A percentile compares a stretch with the other conserved stretches of the same genome.
Evolutionary conservation across 306 rosid genomes (phyloP).

Genomic region (Psophocarpus tetragonolobus): DNA sequence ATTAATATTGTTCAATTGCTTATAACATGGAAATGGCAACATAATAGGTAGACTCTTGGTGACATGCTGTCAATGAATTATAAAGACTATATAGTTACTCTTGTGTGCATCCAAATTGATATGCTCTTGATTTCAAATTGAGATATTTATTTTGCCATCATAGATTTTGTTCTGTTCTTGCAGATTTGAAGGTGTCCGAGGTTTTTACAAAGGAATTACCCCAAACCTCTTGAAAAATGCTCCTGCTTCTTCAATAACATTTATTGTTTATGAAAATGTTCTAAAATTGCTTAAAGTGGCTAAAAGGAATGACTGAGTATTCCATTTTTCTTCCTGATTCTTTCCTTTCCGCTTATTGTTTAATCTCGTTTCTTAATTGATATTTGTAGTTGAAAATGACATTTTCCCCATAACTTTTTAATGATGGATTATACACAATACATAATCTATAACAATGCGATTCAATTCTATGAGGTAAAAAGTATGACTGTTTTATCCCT

Average conservation of each 20-base stretch:
- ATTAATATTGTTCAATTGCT: constrained; percentile 31
- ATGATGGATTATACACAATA: constrained; percentile 14
- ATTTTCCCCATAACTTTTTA: constrained; percentile 19
- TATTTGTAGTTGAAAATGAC: not conserved
- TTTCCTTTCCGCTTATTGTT: not conserved
- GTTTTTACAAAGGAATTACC: constrained; percentile 91
- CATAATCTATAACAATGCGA: constrained; percentile 16
- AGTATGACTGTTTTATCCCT: not conserved
- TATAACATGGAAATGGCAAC: not conserved
- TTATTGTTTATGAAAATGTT: constrained; percentile 86
- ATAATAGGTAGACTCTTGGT: not conserved
- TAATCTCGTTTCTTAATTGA: not conserved
- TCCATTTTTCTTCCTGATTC: constrained; percentile 20
- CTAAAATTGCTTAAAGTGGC: constrained; percentile 62
- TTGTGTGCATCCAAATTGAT: constrained; percentile 16
- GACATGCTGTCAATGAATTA: not conserved
- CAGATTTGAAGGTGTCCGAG: constrained; percentile 89
- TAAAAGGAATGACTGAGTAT: constrained; percentile 52
- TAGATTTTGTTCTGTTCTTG: constrained; percentile 37
- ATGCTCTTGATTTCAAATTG: constrained; percentile 11
- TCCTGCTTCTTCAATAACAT: constrained; percentile 92
- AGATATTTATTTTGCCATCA: not conserved
- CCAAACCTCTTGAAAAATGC: constrained; percentile 90
- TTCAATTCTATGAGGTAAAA: constrained; percentile 5
- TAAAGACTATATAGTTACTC: constrained; percentile 4